These are phyloP conservation scores for Fusarium staphyleae DNA, from an alignment of 2,329 filamentous ascomycete species.

Conservation along the genomic window DNA sequence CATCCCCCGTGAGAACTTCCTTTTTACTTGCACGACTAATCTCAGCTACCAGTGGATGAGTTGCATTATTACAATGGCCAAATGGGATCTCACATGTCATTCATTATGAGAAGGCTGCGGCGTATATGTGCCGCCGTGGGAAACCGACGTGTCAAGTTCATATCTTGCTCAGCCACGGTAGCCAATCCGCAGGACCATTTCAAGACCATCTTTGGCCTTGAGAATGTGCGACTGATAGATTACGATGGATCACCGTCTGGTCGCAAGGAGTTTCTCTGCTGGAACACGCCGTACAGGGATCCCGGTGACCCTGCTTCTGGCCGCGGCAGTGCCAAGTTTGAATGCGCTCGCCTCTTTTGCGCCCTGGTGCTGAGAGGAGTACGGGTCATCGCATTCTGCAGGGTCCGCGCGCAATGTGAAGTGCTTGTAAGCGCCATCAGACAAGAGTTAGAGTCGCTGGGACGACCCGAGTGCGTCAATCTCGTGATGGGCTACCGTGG, in stretches of 20 bases:
- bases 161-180: slow-evolving; percentile 96
- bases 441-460: slow-evolving; percentile 75
- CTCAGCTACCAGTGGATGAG: slow-evolving; percentile 68
- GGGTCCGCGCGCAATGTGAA: slow-evolving; percentile 88
- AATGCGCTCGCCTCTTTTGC: slow-evolving; percentile 90
- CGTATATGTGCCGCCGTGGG: slow-evolving; percentile 90
- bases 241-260: slow-evolving; percentile 91
- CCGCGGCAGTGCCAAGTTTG: slow-evolving; percentile 79
- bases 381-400: slow-evolving; percentile 90
- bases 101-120: slow-evolving; percentile 89
- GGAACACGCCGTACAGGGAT: slow-evolving; percentile 96
- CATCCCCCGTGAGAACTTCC: slow-evolving; percentile 4
- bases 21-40: slow-evolving; percentile 8
- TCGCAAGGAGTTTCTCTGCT: slow-evolving; percentile 93
- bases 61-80: slow-evolving; percentile 96
- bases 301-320: slow-evolving; percentile 86
- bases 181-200: slow-evolving; percentile 93
- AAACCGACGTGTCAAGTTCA: slow-evolving; percentile 84
- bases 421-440: slow-evolving; percentile 81
- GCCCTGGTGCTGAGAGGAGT: slow-evolving; percentile 88
- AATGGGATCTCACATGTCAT: slow-evolving; percentile 91
- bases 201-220: slow-evolving; percentile 89
- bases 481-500: slow-evolving; percentile 96
- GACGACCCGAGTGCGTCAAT: slow-evolving; percentile 75
- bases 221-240: slow-evolving; percentile 81